Percentiles rank a stretch among this genome's conserved stretches.
phyloP scores from a whole-genome alignment of 805 yeast species.

The Nakazawaea peltata region DNA sequence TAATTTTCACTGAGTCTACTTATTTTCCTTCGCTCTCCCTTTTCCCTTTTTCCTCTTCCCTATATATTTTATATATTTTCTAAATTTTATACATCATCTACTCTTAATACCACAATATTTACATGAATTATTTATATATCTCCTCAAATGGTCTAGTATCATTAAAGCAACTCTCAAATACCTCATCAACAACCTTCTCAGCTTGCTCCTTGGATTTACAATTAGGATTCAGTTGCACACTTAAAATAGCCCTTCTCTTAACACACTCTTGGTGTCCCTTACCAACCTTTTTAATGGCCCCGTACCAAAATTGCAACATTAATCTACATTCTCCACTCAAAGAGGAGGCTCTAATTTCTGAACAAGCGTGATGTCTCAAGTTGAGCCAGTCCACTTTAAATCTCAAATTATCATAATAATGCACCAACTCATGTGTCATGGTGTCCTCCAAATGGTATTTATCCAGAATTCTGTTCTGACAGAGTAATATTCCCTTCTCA shows the following conservation, averaged over 20 bases:
- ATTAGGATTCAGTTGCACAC: conserved; percentile 80
- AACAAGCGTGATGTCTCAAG: conserved; percentile 90
- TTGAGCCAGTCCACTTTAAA: conserved; percentile 83
- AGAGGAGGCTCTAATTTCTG: conserved; percentile 90
- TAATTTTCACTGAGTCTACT: too few species aligned
- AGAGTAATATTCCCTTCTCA: conserved; percentile 73
- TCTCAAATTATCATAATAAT: conserved; percentile 84
- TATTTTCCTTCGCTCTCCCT: too few species aligned
- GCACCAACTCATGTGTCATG: conserved; percentile 85
- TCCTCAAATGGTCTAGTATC: conserved; percentile 96
- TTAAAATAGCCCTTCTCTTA: conserved; percentile 75
- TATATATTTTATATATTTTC: too few species aligned
- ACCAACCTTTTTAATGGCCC: conserved; percentile 41
- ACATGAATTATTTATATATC: conserved; percentile 53
- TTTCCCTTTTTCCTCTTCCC: too few species aligned
- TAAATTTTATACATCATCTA: too few species aligned
- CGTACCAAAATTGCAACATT: conserved; percentile 64
- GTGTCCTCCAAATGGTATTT: conserved; percentile 87
- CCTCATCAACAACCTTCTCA: conserved; percentile 69
- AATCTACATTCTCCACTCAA: conserved; percentile 93
- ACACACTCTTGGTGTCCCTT: conserved; percentile 91
- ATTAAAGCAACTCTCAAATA: conserved; percentile 87
- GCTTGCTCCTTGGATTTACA: conserved; percentile 74
- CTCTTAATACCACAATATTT: too few species aligned
- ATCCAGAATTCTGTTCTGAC: conserved; percentile 71